These are phyloP conservation scores for Botrytis porri DNA, from an alignment of 2,329 filamentous ascomycete genomes.

Conservation along the genomic window DNA sequence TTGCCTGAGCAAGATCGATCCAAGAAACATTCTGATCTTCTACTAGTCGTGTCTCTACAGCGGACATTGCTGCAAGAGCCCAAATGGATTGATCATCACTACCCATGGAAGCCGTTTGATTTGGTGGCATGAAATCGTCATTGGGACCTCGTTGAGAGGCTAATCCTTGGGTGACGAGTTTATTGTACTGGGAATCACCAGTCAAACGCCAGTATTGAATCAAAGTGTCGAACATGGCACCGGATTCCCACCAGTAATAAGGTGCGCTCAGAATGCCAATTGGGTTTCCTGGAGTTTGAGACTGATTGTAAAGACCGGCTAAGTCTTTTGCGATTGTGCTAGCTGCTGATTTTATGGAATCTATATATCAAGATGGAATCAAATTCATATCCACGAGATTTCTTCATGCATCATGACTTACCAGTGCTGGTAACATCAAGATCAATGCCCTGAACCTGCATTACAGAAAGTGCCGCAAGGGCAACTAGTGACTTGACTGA, in stretches of 20 bases:
- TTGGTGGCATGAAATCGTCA: conserved; percentile 57
- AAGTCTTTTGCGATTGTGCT: conserved; percentile 26
- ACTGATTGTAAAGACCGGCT: conserved; percentile 27
- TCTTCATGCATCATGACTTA: not conserved
- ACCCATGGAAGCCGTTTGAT: conserved; percentile 57
- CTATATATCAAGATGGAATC: conserved; percentile 16
- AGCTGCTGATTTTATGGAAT: conserved; percentile 29
- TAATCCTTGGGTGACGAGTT: conserved; percentile 54
- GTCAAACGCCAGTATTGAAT: conserved; percentile 65
- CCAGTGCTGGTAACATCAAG: conserved; percentile 23
- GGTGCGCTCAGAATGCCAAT: conserved; percentile 25
- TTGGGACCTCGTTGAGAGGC: conserved; percentile 58
- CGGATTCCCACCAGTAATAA: conserved; percentile 65
- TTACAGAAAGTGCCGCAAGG: conserved; percentile 25
- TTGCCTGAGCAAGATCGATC: conserved; percentile 55
- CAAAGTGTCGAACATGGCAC: conserved; percentile 65
- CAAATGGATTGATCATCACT: conserved; percentile 73
- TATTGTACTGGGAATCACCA: conserved; percentile 61
- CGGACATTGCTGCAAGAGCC: conserved; percentile 65
- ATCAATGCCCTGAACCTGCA: conserved; percentile 21
- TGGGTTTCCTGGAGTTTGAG: conserved; percentile 21
- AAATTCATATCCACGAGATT: not conserved
- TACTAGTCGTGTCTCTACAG: conserved; percentile 62
- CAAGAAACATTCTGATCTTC: conserved; percentile 50
- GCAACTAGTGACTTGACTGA: conserved; percentile 22